Percentiles rank a stretch among this genome's conserved stretches.
Evolutionary conservation across 306 rosid genomes (phyloP).

Genomic region (Oxytropis ochrocephala): DNA sequence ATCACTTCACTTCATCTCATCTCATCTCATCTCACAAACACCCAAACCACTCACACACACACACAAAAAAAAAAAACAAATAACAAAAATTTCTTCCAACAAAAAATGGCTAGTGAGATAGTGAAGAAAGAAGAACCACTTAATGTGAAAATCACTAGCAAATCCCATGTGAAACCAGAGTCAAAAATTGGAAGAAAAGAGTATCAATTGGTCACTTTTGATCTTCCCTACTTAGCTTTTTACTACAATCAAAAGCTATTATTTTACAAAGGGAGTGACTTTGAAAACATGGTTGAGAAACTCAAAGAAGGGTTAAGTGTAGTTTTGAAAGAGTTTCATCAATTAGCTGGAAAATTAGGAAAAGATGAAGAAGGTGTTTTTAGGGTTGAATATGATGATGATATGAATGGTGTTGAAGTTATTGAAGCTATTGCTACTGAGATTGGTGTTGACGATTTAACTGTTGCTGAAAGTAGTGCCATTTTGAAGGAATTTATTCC

Average conservation of each 20-base stretch:
- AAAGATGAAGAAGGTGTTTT: conserved; percentile 89
- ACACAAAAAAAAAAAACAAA: background rate
- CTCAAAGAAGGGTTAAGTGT: conserved; percentile 57
- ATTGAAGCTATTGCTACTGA: conserved; percentile 57
- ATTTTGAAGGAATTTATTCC: conserved; percentile 65
- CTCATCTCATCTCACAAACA: background rate
- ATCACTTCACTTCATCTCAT: background rate
- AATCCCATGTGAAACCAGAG: conserved; percentile 52
- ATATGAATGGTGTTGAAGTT: conserved; percentile 63
- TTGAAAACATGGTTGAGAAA: conserved; percentile 52
- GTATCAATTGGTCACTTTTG: conserved; percentile 77
- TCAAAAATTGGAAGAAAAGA: conserved; percentile 59
- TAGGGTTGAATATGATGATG: conserved; percentile 68
- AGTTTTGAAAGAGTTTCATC: conserved; percentile 65
- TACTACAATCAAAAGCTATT: conserved; percentile 91
- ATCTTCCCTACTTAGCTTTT: conserved; percentile 84
- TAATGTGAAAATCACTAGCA: conserved; percentile 48
- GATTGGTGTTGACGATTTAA: conserved; percentile 48
- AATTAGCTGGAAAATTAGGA: conserved; percentile 76
- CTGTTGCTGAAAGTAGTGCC: conserved; percentile 49
- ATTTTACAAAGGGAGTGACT: conserved; percentile 56
- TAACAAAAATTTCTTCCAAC: background rate
- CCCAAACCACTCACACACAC: background rate
- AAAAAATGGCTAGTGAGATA: conserved; percentile 40
- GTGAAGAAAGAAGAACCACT: conserved; percentile 22